These are phyloP conservation scores for Takashimella koratensis DNA, from an alignment of 1,284 basidiomycete genomes.

Conservation along the genomic window DNA sequence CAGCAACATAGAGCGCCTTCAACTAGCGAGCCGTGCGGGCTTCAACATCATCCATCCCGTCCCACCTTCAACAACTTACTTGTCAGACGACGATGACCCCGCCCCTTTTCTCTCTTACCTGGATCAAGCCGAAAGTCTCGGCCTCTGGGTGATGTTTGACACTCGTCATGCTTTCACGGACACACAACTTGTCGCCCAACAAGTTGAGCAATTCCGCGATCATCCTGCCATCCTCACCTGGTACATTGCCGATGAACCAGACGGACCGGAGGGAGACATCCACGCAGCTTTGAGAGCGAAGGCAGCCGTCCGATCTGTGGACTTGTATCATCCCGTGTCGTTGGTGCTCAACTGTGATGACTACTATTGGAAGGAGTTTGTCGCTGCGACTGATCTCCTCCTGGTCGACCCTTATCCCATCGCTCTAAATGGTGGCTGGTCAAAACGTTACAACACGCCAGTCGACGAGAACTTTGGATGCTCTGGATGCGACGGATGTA, in stretches of 20 bases:
- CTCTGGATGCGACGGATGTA: constrained; percentile 19
- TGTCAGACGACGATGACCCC: constrained; percentile 5
- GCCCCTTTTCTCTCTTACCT: constrained; percentile 6
- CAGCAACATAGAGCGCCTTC: constrained; percentile 11
- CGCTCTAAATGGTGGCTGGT: constrained; percentile 15
- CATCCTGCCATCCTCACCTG: constrained; percentile 12
- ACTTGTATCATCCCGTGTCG: constrained; percentile 17
- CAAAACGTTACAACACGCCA: constrained; percentile 13
- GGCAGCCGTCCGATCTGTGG: constrained; percentile 9
- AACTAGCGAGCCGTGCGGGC: constrained; percentile 8
- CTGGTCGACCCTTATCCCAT: constrained; percentile 19
- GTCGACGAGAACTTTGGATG: constrained; percentile 13
- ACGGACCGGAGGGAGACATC: constrained; percentile 11
- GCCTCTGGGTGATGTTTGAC: constrained; percentile 17
- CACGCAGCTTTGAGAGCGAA: constrained; percentile 7
- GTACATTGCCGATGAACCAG: constrained; percentile 23
- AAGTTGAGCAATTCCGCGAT: constrained; percentile 10
- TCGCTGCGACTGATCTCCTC: constrained; percentile 16
- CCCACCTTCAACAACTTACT: constrained; percentile 8
- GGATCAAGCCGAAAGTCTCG: constrained; percentile 10
- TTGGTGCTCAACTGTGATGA: constrained; percentile 20
- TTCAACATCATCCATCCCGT: constrained; percentile 22
- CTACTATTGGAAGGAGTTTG: constrained; percentile 13
- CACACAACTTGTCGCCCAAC: constrained; percentile 3
- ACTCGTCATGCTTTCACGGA: constrained; percentile 14